Conservation (phyloP, 1,284 basidiomycete genomes). For the Heliocybe sulcata region DNA sequence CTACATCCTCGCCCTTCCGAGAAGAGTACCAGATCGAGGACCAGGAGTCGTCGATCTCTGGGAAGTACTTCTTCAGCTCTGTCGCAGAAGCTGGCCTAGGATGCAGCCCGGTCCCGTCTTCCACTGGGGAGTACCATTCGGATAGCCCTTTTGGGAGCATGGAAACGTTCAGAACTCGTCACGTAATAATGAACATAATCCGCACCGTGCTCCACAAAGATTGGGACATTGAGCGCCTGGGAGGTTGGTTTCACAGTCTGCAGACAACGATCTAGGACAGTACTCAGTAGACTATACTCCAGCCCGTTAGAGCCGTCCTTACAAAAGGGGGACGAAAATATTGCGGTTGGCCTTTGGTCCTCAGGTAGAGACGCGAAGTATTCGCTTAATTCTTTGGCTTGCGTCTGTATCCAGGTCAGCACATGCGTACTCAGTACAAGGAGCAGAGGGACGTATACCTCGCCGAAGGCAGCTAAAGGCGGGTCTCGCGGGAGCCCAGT, state of each 20-base stretch:
- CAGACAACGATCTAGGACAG: slow-evolving; percentile 65
- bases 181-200: background rate
- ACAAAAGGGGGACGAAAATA: slow-evolving; percentile 81
- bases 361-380: slow-evolving; percentile 61
- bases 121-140: slow-evolving; percentile 81
- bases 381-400: slow-evolving; percentile 66
- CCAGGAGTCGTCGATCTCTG: slow-evolving; percentile 57
- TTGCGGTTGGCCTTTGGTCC: slow-evolving; percentile 64
- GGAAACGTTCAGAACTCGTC: background rate
- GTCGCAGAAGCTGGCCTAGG: slow-evolving; percentile 55
- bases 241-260: slow-evolving; percentile 70
- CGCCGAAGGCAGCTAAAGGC: slow-evolving; percentile 71
- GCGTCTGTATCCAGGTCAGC: slow-evolving; percentile 32
- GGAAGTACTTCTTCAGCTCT: slow-evolving; percentile 44
- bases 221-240: slow-evolving; percentile 52
- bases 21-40: slow-evolving; percentile 62
- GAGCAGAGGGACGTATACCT: slow-evolving; percentile 28
- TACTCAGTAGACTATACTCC: background rate
- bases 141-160: slow-evolving; percentile 45
- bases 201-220: slow-evolving; percentile 72
- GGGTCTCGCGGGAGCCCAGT: slow-evolving; percentile 75
- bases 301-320: slow-evolving; percentile 14
- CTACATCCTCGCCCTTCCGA: slow-evolving; percentile 65
- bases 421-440: background rate
- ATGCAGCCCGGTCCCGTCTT: slow-evolving; percentile 61